A percentile compares a stretch with the other conserved stretches of the same genome.
Conservation (phyloP, 306 rosid genomes). For the Vachellia pachyceras region DNA sequence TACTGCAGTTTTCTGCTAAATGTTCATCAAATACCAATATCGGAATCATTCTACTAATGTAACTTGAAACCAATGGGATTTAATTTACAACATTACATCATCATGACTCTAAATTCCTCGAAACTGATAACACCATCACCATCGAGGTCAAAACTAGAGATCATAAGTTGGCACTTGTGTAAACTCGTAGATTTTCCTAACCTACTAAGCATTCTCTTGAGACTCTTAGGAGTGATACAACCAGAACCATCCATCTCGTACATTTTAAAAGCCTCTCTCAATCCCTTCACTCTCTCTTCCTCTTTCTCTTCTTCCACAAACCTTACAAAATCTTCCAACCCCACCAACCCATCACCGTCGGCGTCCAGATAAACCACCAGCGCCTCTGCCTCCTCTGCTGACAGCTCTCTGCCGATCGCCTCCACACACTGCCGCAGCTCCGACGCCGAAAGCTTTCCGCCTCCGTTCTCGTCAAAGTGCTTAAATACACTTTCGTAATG, state of each 20-base stretch:
- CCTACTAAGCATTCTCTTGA: slow-evolving; percentile 68
- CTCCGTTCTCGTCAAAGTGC: slow-evolving; percentile 70
- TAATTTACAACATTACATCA: slow-evolving; percentile 42
- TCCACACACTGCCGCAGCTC: slow-evolving; percentile 65
- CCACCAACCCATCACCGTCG: slow-evolving; percentile 66
- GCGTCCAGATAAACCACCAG: slow-evolving; percentile 53
- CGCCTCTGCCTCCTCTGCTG: slow-evolving; percentile 50
- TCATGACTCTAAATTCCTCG: slow-evolving; percentile 82
- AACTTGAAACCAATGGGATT: background rate
- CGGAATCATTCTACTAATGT: background rate
- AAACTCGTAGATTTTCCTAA: slow-evolving; percentile 70
- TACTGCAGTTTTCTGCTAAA: slow-evolving; percentile 17
- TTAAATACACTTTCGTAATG: slow-evolving; percentile 63
- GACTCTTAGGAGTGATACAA: slow-evolving; percentile 73
- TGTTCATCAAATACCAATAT: background rate
- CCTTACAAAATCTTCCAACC: slow-evolving; percentile 68
- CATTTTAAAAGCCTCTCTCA: slow-evolving; percentile 75
- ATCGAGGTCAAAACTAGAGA: slow-evolving; percentile 69
- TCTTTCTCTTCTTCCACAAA: slow-evolving; percentile 72
- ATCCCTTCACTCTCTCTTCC: slow-evolving; percentile 68
- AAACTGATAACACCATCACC: slow-evolving; percentile 81
- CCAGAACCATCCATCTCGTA: slow-evolving; percentile 80
- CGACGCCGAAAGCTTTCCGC: slow-evolving; percentile 58
- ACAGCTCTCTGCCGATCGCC: slow-evolving; percentile 58
- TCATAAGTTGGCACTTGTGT: slow-evolving; percentile 69